These are phyloP conservation scores for Aspergillus flavus DNA, from an alignment of 2,329 filamentous ascomycete genomes.

Conservation along the genomic window DNA sequence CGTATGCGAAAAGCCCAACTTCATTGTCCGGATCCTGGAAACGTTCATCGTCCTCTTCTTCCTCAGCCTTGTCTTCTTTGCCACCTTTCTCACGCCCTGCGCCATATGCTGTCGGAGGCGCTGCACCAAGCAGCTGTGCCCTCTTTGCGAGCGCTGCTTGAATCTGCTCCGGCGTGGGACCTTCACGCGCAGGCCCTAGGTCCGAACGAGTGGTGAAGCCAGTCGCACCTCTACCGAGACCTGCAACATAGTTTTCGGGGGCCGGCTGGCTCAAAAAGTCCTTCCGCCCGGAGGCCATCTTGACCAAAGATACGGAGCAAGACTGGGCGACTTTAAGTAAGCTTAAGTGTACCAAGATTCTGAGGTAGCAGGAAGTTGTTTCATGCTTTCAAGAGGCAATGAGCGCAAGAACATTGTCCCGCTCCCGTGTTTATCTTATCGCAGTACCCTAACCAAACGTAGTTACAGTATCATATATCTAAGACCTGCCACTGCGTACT, in stretches of 20 bases:
- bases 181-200: slow-evolving; percentile 90
- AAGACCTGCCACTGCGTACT: background rate
- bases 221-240: slow-evolving; percentile 94
- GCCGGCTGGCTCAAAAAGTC: slow-evolving; percentile 88
- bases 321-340: background rate
- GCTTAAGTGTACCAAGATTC: background rate
- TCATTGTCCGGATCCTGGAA: slow-evolving; percentile 98
- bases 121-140: slow-evolving; percentile 75
- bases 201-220: slow-evolving; percentile 98
- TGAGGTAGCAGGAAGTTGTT: background rate
- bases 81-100: slow-evolving; percentile 67
- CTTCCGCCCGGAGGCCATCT: slow-evolving; percentile 65
- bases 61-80: slow-evolving; percentile 67
- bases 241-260: slow-evolving; percentile 88
- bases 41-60: slow-evolving; percentile 75
- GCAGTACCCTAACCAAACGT: background rate
- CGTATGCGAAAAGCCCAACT: slow-evolving; percentile 90
- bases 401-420: slow-evolving; percentile 71
- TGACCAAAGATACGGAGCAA: slow-evolving; percentile 20
- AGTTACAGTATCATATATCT: background rate
- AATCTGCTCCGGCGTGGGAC: slow-evolving; percentile 96
- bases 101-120: slow-evolving; percentile 74
- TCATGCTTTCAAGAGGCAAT: slow-evolving; percentile 75
- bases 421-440: slow-evolving; percentile 33
- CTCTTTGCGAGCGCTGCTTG: slow-evolving; percentile 96